These are phyloP conservation scores for Saccharomycopsis hybrid DNA, from an alignment of 1,139 yeast species.

Conservation along the genomic window DNA sequence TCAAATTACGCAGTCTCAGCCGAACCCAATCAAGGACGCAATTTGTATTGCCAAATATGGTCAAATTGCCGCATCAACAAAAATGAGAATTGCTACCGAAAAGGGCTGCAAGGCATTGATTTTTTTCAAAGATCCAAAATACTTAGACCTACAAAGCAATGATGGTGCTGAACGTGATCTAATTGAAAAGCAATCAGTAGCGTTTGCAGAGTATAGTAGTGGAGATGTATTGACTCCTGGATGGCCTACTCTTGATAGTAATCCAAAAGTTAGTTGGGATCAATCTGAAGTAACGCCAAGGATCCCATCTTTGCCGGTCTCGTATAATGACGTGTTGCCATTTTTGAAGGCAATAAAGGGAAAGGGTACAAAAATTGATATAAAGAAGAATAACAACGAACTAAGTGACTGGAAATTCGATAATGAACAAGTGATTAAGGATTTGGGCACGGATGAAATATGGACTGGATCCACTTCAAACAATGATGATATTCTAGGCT, in stretches of 20 bases:
- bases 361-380: slow-evolving; percentile 37
- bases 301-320: slow-evolving; percentile 60
- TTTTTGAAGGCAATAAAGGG: slow-evolving; percentile 49
- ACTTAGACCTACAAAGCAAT: slow-evolving; percentile 6
- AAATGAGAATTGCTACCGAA: slow-evolving; percentile 45
- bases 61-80: slow-evolving; percentile 42
- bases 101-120: slow-evolving; percentile 50
- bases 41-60: slow-evolving; percentile 64
- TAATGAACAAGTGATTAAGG: slow-evolving; percentile 4
- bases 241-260: slow-evolving; percentile 53
- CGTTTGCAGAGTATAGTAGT: slow-evolving; percentile 10
- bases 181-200: slow-evolving; percentile 17
- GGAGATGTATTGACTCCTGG: slow-evolving; percentile 94
- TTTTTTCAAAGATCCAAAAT: slow-evolving; percentile 38
- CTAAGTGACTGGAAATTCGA: slow-evolving; percentile 10
- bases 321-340: slow-evolving; percentile 51
- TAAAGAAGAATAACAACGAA: no score
- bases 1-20: slow-evolving; percentile 33
- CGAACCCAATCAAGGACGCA: slow-evolving; percentile 34
- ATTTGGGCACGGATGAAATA: background rate
- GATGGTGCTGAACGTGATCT: slow-evolving; percentile 2
- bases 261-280: slow-evolving; percentile 39
- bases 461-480: slow-evolving; percentile 15
- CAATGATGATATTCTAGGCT: background rate
- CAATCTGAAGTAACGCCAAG: slow-evolving; percentile 31